Evolutionary conservation across 345 rosid species (phyloP).

Genomic region (Lenwebbia sp.): DNA sequence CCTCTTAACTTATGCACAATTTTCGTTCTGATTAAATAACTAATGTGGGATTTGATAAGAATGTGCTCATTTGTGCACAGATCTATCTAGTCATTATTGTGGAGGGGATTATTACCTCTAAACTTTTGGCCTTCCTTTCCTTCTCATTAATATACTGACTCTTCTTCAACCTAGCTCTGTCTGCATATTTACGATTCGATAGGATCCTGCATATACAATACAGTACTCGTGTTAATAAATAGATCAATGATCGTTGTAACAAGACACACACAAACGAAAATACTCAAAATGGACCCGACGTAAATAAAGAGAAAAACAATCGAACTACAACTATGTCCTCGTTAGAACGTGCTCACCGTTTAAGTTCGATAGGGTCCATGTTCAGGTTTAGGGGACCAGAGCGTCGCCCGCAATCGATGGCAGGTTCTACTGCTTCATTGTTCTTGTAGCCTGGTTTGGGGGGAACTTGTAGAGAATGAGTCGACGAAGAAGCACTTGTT

Average conservation of each 20-base stretch:
- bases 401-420: background rate
- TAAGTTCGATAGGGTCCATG: constrained; percentile 20
- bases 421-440: background rate
- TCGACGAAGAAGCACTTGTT: background rate
- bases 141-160: background rate
- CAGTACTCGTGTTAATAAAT: background rate
- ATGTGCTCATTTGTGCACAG: background rate
- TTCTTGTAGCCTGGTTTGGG: background rate
- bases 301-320: background rate
- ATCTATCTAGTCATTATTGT: background rate
- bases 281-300: background rate
- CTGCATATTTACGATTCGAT: constrained; percentile 22
- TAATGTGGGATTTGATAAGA: background rate
- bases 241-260: background rate
- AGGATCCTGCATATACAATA: constrained; percentile 9
- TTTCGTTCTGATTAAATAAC: background rate
- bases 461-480: background rate
- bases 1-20: background rate
- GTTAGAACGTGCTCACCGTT: constrained; percentile 3
- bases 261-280: background rate
- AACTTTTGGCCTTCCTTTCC: constrained; percentile 11
- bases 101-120: constrained; percentile 11
- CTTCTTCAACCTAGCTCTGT: constrained; percentile 14
- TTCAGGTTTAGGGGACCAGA: background rate
- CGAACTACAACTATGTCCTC: background rate